A percentile compares a stretch with the other conserved stretches of the same genome.
phyloP scores from a whole-genome alignment of 441 rosid species.

The Adansonia madagascariensis region DNA sequence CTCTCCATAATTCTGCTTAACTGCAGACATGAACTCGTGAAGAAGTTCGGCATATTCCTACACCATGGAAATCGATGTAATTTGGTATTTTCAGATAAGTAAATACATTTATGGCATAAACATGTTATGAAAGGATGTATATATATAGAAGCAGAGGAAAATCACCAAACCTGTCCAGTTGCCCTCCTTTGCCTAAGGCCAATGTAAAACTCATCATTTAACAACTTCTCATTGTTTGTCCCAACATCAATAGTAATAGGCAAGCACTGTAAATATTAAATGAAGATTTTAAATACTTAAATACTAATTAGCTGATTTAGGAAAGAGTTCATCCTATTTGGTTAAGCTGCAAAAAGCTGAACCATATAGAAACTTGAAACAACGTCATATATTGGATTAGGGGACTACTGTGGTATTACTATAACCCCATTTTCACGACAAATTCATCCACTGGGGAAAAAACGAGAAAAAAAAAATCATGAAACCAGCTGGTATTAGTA shows the following conservation, averaged over 20 bases:
- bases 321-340: neutral
- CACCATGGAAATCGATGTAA: conserved; percentile 18
- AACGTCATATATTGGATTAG: neutral
- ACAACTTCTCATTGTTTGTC: conserved; percentile 76
- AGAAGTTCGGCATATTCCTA: conserved; percentile 81
- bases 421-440: neutral
- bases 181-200: conserved; percentile 80
- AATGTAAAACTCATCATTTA: conserved; percentile 84
- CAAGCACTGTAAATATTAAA: conserved; percentile 61
- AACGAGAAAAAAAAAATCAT: neutral
- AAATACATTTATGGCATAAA: neutral
- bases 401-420: neutral
- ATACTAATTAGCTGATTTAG: neutral
- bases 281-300: neutral
- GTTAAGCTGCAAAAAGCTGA: neutral
- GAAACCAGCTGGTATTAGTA: neutral
- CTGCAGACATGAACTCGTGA: conserved; percentile 82
- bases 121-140: neutral
- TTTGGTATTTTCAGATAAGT: conserved; percentile 26
- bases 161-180: conserved; percentile 66
- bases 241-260: conserved; percentile 92
- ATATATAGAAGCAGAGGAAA: conserved; percentile 11
- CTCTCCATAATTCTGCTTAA: conserved; percentile 85
- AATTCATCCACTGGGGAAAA: neutral
- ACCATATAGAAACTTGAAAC: neutral